Evolutionary conservation across 768 basidiomycete species (phyloP).

Genomic region (Dentipellis sp.): DNA sequence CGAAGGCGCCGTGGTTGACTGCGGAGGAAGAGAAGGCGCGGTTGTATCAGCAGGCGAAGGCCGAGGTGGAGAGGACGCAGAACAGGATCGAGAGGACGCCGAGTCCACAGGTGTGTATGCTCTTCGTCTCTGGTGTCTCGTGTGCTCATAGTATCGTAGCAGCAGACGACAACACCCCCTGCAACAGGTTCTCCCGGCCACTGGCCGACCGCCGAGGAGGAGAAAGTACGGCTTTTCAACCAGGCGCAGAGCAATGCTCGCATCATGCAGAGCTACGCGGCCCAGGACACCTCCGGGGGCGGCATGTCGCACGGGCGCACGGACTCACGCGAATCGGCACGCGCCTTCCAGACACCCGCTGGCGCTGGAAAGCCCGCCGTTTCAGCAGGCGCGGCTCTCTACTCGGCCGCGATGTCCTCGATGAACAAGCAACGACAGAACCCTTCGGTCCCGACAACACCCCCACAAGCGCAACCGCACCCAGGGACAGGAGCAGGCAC

Average conservation of each 20-base stretch:
- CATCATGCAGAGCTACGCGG: slow-evolving; percentile 39
- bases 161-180: slow-evolving; percentile 14
- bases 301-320: slow-evolving; percentile 12
- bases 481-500: background rate
- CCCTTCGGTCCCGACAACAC: slow-evolving; percentile 15
- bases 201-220: slow-evolving; percentile 69
- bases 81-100: slow-evolving; percentile 21
- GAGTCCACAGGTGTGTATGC: slow-evolving; percentile 18
- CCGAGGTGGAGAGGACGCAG: slow-evolving; percentile 30
- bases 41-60: slow-evolving; percentile 31
- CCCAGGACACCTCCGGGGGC: slow-evolving; percentile 16
- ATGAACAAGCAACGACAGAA: slow-evolving; percentile 16
- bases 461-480: slow-evolving; percentile 4
- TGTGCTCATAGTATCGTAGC: slow-evolving; percentile 8
- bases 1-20: slow-evolving; percentile 14
- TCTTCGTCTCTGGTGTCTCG: slow-evolving; percentile 1
- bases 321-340: slow-evolving; percentile 7
- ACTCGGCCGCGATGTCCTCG: slow-evolving; percentile 36
- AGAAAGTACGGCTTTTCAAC: slow-evolving; percentile 64
- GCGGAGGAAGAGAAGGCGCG: slow-evolving; percentile 39
- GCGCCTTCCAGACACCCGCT: slow-evolving; percentile 10
- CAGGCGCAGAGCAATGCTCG: slow-evolving; percentile 59
- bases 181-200: slow-evolving; percentile 9
- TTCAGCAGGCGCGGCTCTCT: slow-evolving; percentile 35
- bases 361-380: slow-evolving; percentile 12